Percentiles rank a stretch among this genome's conserved stretches.
phyloP scores from a whole-genome alignment of 192 early-diverging fungal species.

The Backusella macrospora region DNA sequence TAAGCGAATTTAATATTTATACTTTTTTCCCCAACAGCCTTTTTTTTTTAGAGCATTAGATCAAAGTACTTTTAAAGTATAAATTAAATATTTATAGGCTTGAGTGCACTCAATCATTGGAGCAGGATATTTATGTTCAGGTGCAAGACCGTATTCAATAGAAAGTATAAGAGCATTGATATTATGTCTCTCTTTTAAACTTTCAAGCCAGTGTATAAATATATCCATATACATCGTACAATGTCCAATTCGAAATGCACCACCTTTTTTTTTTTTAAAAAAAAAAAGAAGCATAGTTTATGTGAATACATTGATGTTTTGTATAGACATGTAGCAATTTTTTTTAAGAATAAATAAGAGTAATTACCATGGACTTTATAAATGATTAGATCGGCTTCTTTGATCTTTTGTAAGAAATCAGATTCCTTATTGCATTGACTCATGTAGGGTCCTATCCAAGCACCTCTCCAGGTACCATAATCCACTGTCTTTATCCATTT shows the following conservation, averaged over 20 bases:
- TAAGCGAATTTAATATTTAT: background rate
- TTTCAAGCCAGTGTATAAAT: slow-evolving; percentile 32
- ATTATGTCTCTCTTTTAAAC: slow-evolving; percentile 29
- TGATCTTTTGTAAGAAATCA: slow-evolving; percentile 3
- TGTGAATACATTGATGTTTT: too few species aligned
- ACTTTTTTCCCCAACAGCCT: slow-evolving; percentile 10
- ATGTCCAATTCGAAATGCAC: slow-evolving; percentile 37
- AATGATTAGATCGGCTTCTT: slow-evolving; percentile 19
- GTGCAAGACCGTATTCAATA: slow-evolving; percentile 36
- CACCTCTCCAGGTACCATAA: slow-evolving; percentile 20
- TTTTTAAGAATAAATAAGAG: background rate
- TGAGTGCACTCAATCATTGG: slow-evolving; percentile 23
- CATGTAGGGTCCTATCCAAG: slow-evolving; percentile 18
- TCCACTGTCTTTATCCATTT: slow-evolving; percentile 9
- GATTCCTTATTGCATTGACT: background rate
- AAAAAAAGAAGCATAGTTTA: background rate
- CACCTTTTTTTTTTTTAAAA: slow-evolving; percentile 23
- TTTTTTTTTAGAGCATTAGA: slow-evolving; percentile 6
- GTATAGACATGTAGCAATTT: too few species aligned
- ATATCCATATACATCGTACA: slow-evolving; percentile 36
- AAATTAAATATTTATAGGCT: slow-evolving; percentile 34
- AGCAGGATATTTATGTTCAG: slow-evolving; percentile 30
- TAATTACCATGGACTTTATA: slow-evolving; percentile 15
- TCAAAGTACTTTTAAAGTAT: slow-evolving; percentile 18
- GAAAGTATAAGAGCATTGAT: slow-evolving; percentile 35